A percentile compares a stretch with the other conserved stretches of the same genome.
Evolutionary conservation across 1,284 basidiomycete genomes (phyloP).

Genomic region (Exobasidium rhododendri): DNA sequence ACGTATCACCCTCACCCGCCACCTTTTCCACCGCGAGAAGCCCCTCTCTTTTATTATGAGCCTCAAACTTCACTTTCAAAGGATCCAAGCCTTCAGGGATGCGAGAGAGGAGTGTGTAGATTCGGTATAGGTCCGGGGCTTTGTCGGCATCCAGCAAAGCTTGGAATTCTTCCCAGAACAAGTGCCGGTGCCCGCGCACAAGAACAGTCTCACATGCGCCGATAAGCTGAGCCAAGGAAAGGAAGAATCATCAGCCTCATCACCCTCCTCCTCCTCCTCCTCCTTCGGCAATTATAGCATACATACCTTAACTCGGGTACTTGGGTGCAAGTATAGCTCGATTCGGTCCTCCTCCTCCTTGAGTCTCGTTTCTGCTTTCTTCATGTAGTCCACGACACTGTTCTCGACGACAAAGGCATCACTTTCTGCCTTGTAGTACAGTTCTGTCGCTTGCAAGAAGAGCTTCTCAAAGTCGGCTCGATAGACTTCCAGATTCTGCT

Average conservation of each 20-base stretch:
- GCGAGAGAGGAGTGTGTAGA: conserved; percentile 87
- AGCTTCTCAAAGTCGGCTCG: conserved; percentile 83
- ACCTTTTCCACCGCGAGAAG: conserved; percentile 79
- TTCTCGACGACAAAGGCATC: conserved; percentile 84
- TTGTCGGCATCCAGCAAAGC: conserved; percentile 85
- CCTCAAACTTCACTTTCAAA: conserved; percentile 85
- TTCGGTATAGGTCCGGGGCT: conserved; percentile 75
- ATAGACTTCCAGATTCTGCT: conserved; percentile 90
- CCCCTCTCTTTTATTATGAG: conserved; percentile 87
- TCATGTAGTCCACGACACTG: conserved; percentile 91
- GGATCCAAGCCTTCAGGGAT: conserved; percentile 89
- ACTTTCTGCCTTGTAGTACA: conserved; percentile 88
- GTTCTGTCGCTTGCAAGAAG: conserved; percentile 83
- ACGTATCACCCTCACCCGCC: conserved; percentile 28
- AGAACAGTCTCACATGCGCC: conserved; percentile 88
- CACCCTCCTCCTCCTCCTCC: background rate
- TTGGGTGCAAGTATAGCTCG: conserved; percentile 83
- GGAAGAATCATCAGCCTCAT: background rate
- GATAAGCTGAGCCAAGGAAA: conserved; percentile 62
- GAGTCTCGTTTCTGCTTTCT: conserved; percentile 87
- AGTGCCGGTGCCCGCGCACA: conserved; percentile 78
- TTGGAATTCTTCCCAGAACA: conserved; percentile 95
- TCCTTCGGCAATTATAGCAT: background rate
- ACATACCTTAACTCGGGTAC: conserved; percentile 30
- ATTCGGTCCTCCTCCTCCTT: conserved; percentile 94